Evolutionary conservation across 2,329 filamentous ascomycete species (phyloP), one percentile per base, ranked within the genome.

Genomic region (Aureobasidium sp.): DNA sequence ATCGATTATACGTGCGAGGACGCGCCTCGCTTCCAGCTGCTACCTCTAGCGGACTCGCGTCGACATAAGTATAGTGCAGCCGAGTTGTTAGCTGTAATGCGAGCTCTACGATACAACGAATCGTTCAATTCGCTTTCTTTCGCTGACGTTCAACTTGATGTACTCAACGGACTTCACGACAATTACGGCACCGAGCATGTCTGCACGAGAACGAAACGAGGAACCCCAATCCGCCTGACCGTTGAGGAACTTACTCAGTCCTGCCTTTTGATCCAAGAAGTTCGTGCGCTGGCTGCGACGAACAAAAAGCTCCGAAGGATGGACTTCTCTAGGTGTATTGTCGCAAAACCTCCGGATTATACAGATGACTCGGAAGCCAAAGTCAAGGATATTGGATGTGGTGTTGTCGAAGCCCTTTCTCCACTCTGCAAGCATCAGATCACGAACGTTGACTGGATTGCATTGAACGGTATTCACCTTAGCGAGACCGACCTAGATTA

Each of bases 371-470:
- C 76, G 48, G 73, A 73, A 53, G 70, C 73, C 22, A 75, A 63
- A 35, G 59, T 74, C 17, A 80, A 81, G 66, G 85, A 88, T 68
- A 79, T 82, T 6, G 86, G 86, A 0, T 88, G 85, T 68, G 86
- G 85, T 44, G 85, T 90, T 53, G 83, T 87, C 19, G 85, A 88
- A 70, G 87, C 86, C 2, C 76, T 90, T 5, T 85, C 87, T 66
- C 85, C 86, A 1, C 75, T 89, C 6, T 88, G 85, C 72, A 84
- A 84, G 65, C 81, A 83, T 64, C 82, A 87, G 67, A 78, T 85
- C 27, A 89, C 87, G 0, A 87, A 85, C 67, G 83, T 89, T 19
- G 85, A 88, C 69, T 90, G 87, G 86, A 81, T 90, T 59, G 79
- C 83, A 24, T 73, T 90, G 63, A 89, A 85, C 64, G 85, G 85